phyloP scores from a whole-genome alignment of 176 grass and related monocot genomes.

The Carex littledalei region DNA sequence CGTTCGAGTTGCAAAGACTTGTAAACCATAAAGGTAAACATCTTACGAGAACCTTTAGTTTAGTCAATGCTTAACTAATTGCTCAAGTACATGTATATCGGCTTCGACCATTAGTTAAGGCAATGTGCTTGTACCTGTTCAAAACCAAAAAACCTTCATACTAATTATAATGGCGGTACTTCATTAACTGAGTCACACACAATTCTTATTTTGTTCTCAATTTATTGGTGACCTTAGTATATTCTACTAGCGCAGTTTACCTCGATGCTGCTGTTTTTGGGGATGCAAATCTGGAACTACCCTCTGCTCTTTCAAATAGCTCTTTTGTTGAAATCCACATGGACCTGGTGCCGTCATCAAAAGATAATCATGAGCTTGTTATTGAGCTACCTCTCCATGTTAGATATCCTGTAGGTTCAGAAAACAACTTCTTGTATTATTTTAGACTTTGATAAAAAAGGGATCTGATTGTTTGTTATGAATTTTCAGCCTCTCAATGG shows the following conservation, averaged over 20 bases:
- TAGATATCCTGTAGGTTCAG: conserved; percentile 65
- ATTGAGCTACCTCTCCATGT: conserved; percentile 70
- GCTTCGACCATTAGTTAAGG: background rate
- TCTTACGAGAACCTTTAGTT: background rate
- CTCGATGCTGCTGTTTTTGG: conserved; percentile 65
- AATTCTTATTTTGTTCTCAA: background rate
- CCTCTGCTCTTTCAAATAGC: conserved; percentile 59
- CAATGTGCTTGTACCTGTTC: background rate
- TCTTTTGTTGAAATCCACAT: conserved; percentile 75
- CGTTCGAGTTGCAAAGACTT: conserved; percentile 80
- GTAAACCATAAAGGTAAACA: conserved; percentile 50
- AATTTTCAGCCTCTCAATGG: conserved; percentile 54
- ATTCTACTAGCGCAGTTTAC: conserved; percentile 41
- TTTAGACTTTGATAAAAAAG: background rate
- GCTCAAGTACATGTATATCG: background rate
- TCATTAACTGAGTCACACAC: background rate
- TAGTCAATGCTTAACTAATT: background rate
- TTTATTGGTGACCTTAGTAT: background rate
- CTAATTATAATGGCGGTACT: background rate
- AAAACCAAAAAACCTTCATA: background rate
- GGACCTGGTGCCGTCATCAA: conserved; percentile 22
- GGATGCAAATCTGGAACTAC: conserved; percentile 77
- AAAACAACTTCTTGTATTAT: background rate
- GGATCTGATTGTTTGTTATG: background rate
- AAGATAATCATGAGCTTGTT: conserved; percentile 25